Conservation (phyloP, 2,329 filamentous ascomycete genomes). For the Dothiorella sarmentorum region DNA sequence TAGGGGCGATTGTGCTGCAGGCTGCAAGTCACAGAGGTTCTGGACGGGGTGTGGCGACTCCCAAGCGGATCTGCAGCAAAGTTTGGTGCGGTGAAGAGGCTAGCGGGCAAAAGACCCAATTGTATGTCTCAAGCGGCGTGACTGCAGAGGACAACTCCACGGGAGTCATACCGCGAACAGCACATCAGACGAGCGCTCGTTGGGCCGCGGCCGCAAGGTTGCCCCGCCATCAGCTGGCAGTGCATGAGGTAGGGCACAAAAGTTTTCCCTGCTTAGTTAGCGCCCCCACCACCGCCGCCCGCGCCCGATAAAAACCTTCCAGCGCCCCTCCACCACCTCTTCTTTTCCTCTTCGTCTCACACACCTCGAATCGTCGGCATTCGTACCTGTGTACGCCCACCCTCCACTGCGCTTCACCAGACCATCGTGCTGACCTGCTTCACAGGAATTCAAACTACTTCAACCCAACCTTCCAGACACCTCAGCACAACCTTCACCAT, state of each 20-base stretch:
- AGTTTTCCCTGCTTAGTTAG: conserved; percentile 19
- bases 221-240: conserved; percentile 14
- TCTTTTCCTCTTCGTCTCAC: conserved; percentile 20
- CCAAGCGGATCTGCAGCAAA: conserved; percentile 7
- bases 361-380: conserved; percentile 28
- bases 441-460: conserved; percentile 30
- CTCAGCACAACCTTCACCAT: conserved; percentile 51
- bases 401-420: not conserved
- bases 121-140: not conserved
- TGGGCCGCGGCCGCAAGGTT: conserved; percentile 14
- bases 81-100: conserved; percentile 9
- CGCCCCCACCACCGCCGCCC: conserved; percentile 19
- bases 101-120: conserved; percentile 15
- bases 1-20: conserved; percentile 1
- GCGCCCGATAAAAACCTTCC: conserved; percentile 19
- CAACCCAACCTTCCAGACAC: conserved; percentile 29
- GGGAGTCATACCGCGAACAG: conserved; percentile 16
- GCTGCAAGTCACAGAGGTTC: conserved; percentile 14
- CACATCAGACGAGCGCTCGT: conserved; percentile 18
- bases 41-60: conserved; percentile 14
- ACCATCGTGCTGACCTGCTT: conserved; percentile 1
- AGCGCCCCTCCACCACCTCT: conserved; percentile 17
- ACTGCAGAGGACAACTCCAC: conserved; percentile 6
- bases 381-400: conserved; percentile 23
- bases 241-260: conserved; percentile 16